Conservation (phyloP, 2,329 filamentous ascomycete genomes). For the Trichothecium sympodiale region DNA sequence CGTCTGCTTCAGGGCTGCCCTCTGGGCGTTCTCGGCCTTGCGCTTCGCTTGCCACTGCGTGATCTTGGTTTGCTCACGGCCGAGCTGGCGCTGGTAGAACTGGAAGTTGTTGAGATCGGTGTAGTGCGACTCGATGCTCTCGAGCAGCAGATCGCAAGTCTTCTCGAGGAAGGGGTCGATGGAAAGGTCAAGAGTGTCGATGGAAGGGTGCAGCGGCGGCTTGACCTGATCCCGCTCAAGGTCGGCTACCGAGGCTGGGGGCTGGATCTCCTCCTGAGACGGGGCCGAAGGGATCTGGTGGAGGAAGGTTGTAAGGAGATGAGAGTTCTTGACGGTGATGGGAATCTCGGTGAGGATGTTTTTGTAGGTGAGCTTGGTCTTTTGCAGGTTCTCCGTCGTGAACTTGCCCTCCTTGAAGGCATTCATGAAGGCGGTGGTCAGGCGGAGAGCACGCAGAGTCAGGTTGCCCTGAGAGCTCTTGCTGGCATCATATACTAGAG, state of each 20-base stretch:
- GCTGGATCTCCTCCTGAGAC: slow-evolving; percentile 51
- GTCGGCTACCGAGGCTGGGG: slow-evolving; percentile 70
- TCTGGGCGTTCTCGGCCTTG: slow-evolving; percentile 85
- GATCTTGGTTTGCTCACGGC: slow-evolving; percentile 93
- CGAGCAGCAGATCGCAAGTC: slow-evolving; percentile 90
- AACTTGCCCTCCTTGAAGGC: slow-evolving; percentile 97
- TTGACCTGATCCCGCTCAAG: slow-evolving; percentile 54
- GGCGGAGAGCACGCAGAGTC: slow-evolving; percentile 80
- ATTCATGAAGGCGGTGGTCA: slow-evolving; percentile 78
- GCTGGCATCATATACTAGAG: slow-evolving; percentile 90
- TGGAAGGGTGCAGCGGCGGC: slow-evolving; percentile 71
- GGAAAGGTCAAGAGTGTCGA: slow-evolving; percentile 80
- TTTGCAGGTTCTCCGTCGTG: slow-evolving; percentile 90
- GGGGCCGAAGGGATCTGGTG: slow-evolving; percentile 74
- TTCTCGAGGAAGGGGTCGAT: slow-evolving; percentile 98
- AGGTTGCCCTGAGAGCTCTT: slow-evolving; percentile 86
- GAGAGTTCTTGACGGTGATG: slow-evolving; percentile 87
- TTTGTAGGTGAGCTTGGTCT: slow-evolving; percentile 85
- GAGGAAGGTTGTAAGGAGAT: slow-evolving; percentile 88
- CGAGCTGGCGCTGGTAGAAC: slow-evolving; percentile 85
- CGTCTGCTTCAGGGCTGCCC: slow-evolving; percentile 76
- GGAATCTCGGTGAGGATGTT: slow-evolving; percentile 90
- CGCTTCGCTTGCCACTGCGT: slow-evolving; percentile 93
- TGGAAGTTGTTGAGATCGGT: slow-evolving; percentile 99
- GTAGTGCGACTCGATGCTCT: slow-evolving; percentile 96